phyloP scores from a whole-genome alignment of 164 flowering plant genomes.

The Vitis rupestris region DNA sequence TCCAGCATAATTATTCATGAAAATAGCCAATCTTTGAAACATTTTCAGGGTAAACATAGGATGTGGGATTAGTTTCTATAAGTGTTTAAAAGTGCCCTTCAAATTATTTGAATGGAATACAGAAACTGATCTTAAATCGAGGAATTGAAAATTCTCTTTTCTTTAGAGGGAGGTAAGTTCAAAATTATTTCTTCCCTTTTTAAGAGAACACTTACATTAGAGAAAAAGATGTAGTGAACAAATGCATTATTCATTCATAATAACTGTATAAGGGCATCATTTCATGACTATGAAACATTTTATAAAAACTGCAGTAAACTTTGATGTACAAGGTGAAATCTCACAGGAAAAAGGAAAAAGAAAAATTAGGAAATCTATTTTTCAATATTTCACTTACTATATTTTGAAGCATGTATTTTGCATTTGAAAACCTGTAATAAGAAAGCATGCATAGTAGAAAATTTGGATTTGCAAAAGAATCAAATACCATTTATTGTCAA shows the following conservation, averaged over 20 bases:
- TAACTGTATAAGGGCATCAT: too few species aligned
- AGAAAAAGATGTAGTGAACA: too few species aligned
- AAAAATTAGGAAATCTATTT: background rate
- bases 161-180: background rate
- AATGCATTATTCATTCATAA: too few species aligned
- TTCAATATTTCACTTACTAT: background rate
- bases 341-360: background rate
- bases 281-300: too few species aligned
- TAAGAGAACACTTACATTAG: too few species aligned
- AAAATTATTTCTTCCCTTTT: background rate
- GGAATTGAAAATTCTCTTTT: background rate
- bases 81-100: background rate
- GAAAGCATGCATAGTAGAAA: background rate
- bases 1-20: background rate
- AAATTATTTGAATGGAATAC: background rate
- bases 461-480: background rate
- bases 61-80: background rate
- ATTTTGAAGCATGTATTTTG: too few species aligned
- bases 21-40: background rate
- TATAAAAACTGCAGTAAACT: too few species aligned
- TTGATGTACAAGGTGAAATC: too few species aligned
- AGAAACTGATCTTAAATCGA: background rate
- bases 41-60: background rate
- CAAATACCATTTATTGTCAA: slow-evolving; percentile 73
- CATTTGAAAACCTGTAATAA: too few species aligned